Percentiles rank a stretch among this genome's conserved stretches.
Conservation (phyloP, 345 rosid species). For the Camelina sativa region DNA sequence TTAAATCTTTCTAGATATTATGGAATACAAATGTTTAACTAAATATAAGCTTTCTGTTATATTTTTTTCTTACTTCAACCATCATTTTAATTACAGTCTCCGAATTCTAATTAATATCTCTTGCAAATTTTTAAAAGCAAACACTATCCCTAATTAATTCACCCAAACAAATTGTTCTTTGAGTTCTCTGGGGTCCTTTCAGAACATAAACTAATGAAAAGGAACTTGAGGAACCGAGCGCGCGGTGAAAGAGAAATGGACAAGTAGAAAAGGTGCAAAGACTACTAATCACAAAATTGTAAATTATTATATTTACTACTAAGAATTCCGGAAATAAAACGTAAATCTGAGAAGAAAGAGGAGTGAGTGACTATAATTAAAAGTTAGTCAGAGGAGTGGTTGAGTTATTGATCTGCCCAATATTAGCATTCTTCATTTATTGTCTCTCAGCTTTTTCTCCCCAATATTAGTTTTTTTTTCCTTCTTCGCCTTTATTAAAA, state of each 20-base stretch:
- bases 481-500: conserved; percentile 17
- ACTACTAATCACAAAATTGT: conserved; percentile 6
- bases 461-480: conserved; percentile 45
- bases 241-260: conserved; percentile 30
- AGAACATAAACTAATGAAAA: conserved; percentile 27
- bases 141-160: background rate
- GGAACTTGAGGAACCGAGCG: conserved; percentile 28
- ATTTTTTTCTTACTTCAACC: background rate
- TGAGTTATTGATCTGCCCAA: conserved; percentile 76
- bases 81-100: conserved; percentile 1
- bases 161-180: conserved; percentile 24
- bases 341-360: conserved; percentile 45
- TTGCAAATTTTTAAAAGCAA: background rate
- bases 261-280: conserved; percentile 39
- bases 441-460: conserved; percentile 50
- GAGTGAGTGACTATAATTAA: conserved; percentile 43
- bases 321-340: conserved; percentile 39
- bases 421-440: conserved; percentile 52
- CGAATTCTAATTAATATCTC: background rate
- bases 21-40: too few species aligned
- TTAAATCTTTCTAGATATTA: too few species aligned
- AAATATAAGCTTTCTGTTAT: too few species aligned
- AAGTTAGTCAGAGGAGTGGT: conserved; percentile 88
- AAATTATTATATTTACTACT: background rate
- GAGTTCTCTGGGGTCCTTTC: conserved; percentile 17